phyloP scores from a whole-genome alignment of 2,329 filamentous ascomycete species.

The Neofusicoccum cordaticola region DNA sequence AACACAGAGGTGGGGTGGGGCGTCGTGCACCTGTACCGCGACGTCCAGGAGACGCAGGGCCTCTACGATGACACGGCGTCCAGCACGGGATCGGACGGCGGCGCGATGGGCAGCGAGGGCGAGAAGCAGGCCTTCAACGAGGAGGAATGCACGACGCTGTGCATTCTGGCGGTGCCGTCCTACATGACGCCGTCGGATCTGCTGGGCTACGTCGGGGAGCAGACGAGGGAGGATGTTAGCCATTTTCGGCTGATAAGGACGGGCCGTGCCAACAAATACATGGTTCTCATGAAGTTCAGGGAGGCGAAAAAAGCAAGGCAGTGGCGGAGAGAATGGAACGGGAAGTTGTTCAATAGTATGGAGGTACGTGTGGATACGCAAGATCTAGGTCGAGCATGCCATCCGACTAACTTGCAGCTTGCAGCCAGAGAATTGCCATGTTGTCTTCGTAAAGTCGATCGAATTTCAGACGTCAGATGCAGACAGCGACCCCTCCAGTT shows the following conservation, averaged over 20 bases:
- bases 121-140: conserved; percentile 37
- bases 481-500: conserved; percentile 46
- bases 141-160: conserved; percentile 81
- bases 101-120: conserved; percentile 24
- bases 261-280: conserved; percentile 81
- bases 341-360: conserved; percentile 87
- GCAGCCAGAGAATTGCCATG: conserved; percentile 88
- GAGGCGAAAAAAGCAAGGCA: conserved; percentile 68
- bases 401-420: neutral
- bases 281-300: conserved; percentile 93
- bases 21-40: conserved; percentile 89
- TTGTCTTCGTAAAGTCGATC: conserved; percentile 90
- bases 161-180: conserved; percentile 89
- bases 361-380: conserved; percentile 57
- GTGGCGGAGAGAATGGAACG: conserved; percentile 87
- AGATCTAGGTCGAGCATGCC: neutral
- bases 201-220: conserved; percentile 84
- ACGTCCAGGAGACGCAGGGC: conserved; percentile 69
- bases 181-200: conserved; percentile 92
- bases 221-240: conserved; percentile 79
- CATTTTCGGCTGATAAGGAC: conserved; percentile 96
- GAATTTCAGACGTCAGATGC: conserved; percentile 67
- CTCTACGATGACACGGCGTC: conserved; percentile 52
- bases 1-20: conserved; percentile 85
- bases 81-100: conserved; percentile 34